Evolutionary conservation across 108 stramenopile species (phyloP).

Genomic region (Cafeteria roenbergensis): DNA sequence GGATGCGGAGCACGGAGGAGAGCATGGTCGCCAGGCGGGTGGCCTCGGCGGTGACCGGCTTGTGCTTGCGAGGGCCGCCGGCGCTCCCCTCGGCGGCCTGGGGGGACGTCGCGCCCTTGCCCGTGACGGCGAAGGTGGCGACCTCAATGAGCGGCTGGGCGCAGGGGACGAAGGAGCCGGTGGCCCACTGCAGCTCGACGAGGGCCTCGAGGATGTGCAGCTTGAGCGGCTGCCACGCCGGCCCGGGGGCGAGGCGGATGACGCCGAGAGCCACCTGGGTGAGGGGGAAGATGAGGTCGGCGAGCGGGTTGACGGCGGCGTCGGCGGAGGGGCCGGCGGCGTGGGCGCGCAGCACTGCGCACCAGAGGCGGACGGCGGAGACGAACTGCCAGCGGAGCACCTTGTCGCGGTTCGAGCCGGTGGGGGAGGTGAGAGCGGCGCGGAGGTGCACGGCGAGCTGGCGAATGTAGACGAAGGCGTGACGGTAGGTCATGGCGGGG

Average conservation of each 20-base stretch:
- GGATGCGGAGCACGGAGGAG: not conserved
- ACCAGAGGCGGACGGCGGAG: conserved; percentile 80
- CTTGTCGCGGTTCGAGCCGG: conserved; percentile 53
- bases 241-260: conserved; percentile 54
- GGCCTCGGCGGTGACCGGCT: conserved; percentile 18
- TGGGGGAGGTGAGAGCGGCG: conserved; percentile 74
- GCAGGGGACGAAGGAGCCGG: conserved; percentile 71
- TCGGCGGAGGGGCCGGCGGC: conserved; percentile 36
- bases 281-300: conserved; percentile 66
- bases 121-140: conserved; percentile 65
- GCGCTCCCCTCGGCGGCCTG: conserved; percentile 5
- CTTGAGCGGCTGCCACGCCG: conserved; percentile 65
- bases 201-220: conserved; percentile 73
- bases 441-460: conserved; percentile 83
- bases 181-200: conserved; percentile 74
- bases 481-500: conserved; percentile 78
- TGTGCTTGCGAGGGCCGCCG: conserved; percentile 1
- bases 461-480: conserved; percentile 93
- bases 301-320: conserved; percentile 50
- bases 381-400: conserved; percentile 91
- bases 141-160: conserved; percentile 62
- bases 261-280: conserved; percentile 72
- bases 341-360: conserved; percentile 65
- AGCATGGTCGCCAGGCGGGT: conserved; percentile 2
- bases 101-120: conserved; percentile 27